Evolutionary conservation across 2,329 filamentous ascomycete species (phyloP).

Genomic region (Huntiella decipiens): DNA sequence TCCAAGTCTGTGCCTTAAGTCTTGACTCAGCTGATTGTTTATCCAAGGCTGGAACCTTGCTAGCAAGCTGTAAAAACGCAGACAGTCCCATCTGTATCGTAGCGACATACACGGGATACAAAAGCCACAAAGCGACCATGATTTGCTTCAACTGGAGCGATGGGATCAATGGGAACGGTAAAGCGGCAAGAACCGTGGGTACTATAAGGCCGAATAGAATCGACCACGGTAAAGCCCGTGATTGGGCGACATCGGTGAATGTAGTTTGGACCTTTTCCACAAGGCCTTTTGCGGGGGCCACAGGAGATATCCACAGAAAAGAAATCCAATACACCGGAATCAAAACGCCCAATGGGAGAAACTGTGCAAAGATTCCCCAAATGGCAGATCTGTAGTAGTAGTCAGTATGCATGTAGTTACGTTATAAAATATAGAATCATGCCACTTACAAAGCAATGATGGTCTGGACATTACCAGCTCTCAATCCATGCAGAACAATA

Average conservation of each 20-base stretch:
- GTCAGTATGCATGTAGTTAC: not conserved
- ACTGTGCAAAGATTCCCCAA: slow-evolving; percentile 15
- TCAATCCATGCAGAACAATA: slow-evolving; percentile 13
- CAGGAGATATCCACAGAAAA: slow-evolving; percentile 13
- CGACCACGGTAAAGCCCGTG: slow-evolving; percentile 12
- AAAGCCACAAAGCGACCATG: slow-evolving; percentile 14
- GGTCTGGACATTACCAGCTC: slow-evolving; percentile 13
- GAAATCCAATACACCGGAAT: slow-evolving; percentile 14
- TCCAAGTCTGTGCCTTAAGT: slow-evolving; percentile 1
- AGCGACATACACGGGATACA: slow-evolving; percentile 14
- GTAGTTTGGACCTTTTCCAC: slow-evolving; percentile 6
- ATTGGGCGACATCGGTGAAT: slow-evolving; percentile 3
- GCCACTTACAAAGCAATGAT: slow-evolving; percentile 13
- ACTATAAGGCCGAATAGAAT: slow-evolving; percentile 13
- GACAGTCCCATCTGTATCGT: slow-evolving; percentile 10
- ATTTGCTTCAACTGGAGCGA: slow-evolving; percentile 12
- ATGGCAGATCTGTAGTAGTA: slow-evolving; percentile 10
- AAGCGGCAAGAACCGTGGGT: slow-evolving; percentile 12
- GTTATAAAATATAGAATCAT: not conserved
- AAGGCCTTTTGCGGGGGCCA: slow-evolving; percentile 4
- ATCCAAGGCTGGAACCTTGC: not conserved
- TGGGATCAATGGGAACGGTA: slow-evolving; percentile 12
- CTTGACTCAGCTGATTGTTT: slow-evolving; percentile 1
- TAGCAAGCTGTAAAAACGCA: not conserved
- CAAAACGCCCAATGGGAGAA: slow-evolving; percentile 13